Percentiles rank a stretch among this genome's conserved stretches.
phyloP scores from a whole-genome alignment of 139 green algal genomes.

The Tetraselmis chui region DNA sequence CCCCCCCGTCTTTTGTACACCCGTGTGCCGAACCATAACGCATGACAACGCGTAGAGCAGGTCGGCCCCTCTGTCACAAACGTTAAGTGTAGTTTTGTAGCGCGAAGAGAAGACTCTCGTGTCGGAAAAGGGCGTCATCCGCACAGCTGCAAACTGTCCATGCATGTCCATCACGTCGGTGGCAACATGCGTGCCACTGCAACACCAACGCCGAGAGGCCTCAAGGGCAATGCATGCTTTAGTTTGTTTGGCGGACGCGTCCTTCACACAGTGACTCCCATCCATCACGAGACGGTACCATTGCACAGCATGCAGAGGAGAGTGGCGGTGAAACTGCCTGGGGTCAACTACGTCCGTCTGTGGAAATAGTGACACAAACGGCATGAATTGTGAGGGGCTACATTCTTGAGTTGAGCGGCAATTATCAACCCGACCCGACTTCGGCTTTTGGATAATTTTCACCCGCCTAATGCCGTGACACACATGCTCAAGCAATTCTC shows the following conservation, averaged over 20 bases:
- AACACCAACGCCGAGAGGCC: constrained; percentile 37
- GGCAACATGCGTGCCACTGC: constrained; percentile 54
- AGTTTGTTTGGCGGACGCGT: constrained; percentile 8
- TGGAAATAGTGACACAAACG: not conserved
- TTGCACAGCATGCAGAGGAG: not conserved
- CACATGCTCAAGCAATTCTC: no score
- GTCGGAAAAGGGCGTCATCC: constrained; percentile 22
- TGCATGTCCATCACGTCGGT: constrained; percentile 49
- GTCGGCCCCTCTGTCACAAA: no score
- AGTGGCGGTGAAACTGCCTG: not conserved
- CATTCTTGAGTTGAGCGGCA: not conserved
- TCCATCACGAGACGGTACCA: not conserved
- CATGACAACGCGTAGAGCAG: constrained; percentile 44
- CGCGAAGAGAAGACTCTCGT: constrained; percentile 40
- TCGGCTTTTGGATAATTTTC: no score
- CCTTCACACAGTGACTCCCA: not conserved
- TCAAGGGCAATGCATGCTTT: constrained; percentile 24
- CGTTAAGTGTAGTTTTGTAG: constrained; percentile 28
- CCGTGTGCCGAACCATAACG: constrained; percentile 61
- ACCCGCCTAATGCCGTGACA: no score
- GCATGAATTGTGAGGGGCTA: not conserved
- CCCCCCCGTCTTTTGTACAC: constrained; percentile 41
- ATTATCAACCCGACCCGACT: no score
- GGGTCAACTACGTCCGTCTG: not conserved
- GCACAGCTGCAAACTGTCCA: constrained; percentile 35